Base-by-base conservation (phyloP, 495 filamentous ascomycete species). In the Penicillium atrosanguineum region DNA sequence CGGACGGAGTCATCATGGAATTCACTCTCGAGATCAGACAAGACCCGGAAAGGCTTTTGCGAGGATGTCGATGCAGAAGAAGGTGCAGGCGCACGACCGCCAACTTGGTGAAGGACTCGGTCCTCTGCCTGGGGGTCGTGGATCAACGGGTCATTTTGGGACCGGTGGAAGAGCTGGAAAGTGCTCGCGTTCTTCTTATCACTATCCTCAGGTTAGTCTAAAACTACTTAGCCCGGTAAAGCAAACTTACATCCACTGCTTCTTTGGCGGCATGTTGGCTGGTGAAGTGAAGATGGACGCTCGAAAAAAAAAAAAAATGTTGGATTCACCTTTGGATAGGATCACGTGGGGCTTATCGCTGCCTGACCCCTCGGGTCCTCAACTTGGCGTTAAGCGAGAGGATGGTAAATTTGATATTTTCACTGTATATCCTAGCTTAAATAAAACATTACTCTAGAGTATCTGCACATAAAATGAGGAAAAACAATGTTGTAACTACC, bases 61-160 rank as follows among this genome's bases (percentile, higher is more conserved):
- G 72, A 69, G 15, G 63, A 26, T 14, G 59, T 53, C 16, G 62
- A 61, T 26, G 65, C 63, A 41, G 61, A 56, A 45, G 57, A 67
- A 29, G 61, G 56, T 42, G 56, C 62, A 53, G 62, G 64, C 31
- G 67, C 58, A 42, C 73, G 70, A 59, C 73, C 67, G 20, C 60
- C 55, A 52, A 74, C 72, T 46, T 70, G 67, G 53, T 86, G 82
- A 52, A 97, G 81, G 56, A 96, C 83, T 78, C 93, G 90, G 56
- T 87, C 84, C 19, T 91, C 84, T 46, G 90, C 90, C 46, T 83
- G 76, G 51, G 83, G 77, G 71, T 97, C 90, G 78, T 97, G 85
- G 65, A 97, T 96, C 55, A 89, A 79, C 29, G 95, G 95, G 70
- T 99, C 95, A 82, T 95, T 87, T 80, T 97, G 95, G 6, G 93